Evolutionary conservation across 805 yeast genomes (phyloP).

Genomic region (Candida caryicola): DNA sequence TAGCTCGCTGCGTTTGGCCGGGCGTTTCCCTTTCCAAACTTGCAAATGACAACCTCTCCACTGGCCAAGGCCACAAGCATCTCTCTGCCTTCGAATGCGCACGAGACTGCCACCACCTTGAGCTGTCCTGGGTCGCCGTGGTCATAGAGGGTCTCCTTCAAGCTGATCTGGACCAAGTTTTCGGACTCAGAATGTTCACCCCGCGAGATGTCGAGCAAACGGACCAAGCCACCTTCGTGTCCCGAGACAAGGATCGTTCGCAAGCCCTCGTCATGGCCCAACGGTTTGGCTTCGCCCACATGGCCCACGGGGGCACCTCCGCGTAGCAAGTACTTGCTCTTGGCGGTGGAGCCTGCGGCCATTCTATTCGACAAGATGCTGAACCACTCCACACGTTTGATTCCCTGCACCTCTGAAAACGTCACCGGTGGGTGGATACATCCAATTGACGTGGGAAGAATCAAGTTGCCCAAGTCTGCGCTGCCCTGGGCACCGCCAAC

Average conservation of each 20-base stretch:
- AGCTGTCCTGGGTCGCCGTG: slow-evolving; percentile 33
- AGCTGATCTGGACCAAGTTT: slow-evolving; percentile 29
- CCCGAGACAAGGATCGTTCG: slow-evolving; percentile 67
- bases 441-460: slow-evolving; percentile 78
- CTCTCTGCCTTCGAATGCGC: slow-evolving; percentile 77
- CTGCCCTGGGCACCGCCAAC: slow-evolving; percentile 16
- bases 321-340: slow-evolving; percentile 47
- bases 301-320: slow-evolving; percentile 75
- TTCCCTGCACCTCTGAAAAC: slow-evolving; percentile 46
- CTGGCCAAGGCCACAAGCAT: slow-evolving; percentile 62
- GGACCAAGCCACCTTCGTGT: slow-evolving; percentile 77
- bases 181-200: slow-evolving; percentile 51
- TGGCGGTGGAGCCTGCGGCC: slow-evolving; percentile 39
- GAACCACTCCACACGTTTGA: slow-evolving; percentile 68
- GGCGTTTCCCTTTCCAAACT: slow-evolving; percentile 53
- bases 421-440: slow-evolving; percentile 76
- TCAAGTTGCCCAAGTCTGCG: slow-evolving; percentile 28
- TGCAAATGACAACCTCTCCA: slow-evolving; percentile 76
- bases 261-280: slow-evolving; percentile 43
- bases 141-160: slow-evolving; percentile 32
- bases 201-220: slow-evolving; percentile 81
- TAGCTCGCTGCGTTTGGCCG: slow-evolving; percentile 17
- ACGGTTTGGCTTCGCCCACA: slow-evolving; percentile 20
- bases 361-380: slow-evolving; percentile 56
- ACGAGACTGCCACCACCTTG: slow-evolving; percentile 58